Base-by-base conservation (phyloP, 2,329 filamentous ascomycete genomes). In the Trichophyton simii region DNA sequence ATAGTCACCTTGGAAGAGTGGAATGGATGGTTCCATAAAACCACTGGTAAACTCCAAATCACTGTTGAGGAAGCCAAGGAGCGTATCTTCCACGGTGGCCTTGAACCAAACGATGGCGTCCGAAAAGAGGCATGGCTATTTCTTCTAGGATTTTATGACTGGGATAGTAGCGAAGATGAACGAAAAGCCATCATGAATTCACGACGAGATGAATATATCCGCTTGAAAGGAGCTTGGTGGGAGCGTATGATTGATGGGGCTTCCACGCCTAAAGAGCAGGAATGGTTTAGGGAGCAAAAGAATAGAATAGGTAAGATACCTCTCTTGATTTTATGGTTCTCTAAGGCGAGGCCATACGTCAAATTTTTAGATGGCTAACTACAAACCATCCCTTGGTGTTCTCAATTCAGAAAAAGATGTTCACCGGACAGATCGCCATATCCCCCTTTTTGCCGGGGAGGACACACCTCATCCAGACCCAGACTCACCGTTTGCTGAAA, bases 111-210 rank as follows among this genome's bases (percentile, higher is more conserved):
- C 15, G 92, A 97, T 68, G 91, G 91, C 0, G 91, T 96, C 3
- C 82, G 95, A 57, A 97, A 97, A 74, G 91, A 97, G 72, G 94
- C 92, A 0, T 99, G 94, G 94, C 80, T 96, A 0, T 99, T 95
- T 74, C 76, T 99, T 15, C 81, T 99, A 0, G 94, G 89, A 0
- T 88, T 99, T 0, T 88, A 95, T 69, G 87, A 92, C 1, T 99
- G 95, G 95, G 85, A 96, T 67, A 95, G 90, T 72, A 91, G 87
- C 0, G 80, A 80, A 0, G 89, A 96, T 63, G 94, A 99, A 71
- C 83, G 94, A 44, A 88, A 86, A 68, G 89, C 87, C 0, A 83
- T 91, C 67, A 80, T 91, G 68, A 92, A 94, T 55, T 95, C 88
- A 6, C 81, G 95, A 38, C 81, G 94, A 8, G 94, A 99, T 68